These are phyloP conservation scores for Deuterostichococcus epilithicus DNA, from an alignment of 139 green algal species.

Conservation along the genomic window DNA sequence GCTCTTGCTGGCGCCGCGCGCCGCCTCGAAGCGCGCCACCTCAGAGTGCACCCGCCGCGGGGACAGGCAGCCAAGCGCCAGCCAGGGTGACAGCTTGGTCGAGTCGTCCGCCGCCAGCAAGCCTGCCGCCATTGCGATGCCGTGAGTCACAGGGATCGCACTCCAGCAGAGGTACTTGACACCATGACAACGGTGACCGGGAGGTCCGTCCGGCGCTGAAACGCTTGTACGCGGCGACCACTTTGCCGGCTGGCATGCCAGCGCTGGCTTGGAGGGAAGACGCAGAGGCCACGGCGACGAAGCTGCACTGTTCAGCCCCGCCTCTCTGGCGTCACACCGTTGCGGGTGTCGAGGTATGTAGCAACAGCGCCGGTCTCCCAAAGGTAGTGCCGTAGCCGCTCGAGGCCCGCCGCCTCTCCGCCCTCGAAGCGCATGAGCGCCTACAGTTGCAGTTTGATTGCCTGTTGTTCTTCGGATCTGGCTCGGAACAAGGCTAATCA, in stretches of 20 bases:
- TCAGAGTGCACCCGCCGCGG: constrained; percentile 46
- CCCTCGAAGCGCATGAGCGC: constrained; percentile 79
- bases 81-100: constrained; percentile 68
- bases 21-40: constrained; percentile 37
- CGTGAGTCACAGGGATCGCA: no score
- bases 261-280: background rate
- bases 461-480: no score
- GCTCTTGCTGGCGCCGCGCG: constrained; percentile 32
- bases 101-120: constrained; percentile 35
- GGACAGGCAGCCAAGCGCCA: constrained; percentile 65
- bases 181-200: no score
- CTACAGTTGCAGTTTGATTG: constrained; percentile 20
- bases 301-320: background rate
- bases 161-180: no score
- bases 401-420: constrained; percentile 81
- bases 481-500: background rate
- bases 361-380: constrained; percentile 76
- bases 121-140: background rate
- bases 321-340: background rate
- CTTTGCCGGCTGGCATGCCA: no score
- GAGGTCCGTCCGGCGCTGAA: no score
- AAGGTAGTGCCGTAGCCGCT: constrained; percentile 89
- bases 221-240: no score
- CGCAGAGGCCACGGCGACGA: background rate
- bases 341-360: constrained; percentile 76